Conservation (phyloP, 306 rosid species). For the Ceratonia siliqua region DNA sequence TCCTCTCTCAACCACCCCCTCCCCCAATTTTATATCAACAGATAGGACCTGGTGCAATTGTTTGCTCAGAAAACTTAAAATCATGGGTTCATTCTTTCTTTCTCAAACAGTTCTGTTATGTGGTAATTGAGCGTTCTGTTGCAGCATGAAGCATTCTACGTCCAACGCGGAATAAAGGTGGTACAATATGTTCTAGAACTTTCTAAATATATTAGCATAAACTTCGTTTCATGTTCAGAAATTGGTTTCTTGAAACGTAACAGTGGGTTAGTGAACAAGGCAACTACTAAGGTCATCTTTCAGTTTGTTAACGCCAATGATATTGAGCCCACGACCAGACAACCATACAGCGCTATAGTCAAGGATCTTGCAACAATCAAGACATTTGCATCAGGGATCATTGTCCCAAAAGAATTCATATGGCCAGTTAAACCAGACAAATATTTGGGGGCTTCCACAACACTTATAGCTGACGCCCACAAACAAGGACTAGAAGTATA, state of each 20-base stretch:
- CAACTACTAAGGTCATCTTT: constrained; percentile 61
- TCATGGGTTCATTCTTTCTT: constrained; percentile 7
- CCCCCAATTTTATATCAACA: not conserved
- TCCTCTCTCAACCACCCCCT: not conserved
- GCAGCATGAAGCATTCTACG: constrained; percentile 72
- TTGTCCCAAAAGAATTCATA: constrained; percentile 73
- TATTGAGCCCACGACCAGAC: constrained; percentile 66
- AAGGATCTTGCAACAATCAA: constrained; percentile 58
- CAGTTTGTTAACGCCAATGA: constrained; percentile 46
- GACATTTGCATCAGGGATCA: constrained; percentile 76
- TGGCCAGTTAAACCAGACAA: constrained; percentile 54
- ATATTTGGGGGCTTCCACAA: constrained; percentile 59
- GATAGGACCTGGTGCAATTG: too few species aligned
- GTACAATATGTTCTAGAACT: constrained; percentile 38
- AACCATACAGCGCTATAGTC: constrained; percentile 52
- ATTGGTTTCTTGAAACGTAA: constrained; percentile 69
- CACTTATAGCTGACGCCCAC: constrained; percentile 80
- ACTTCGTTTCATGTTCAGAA: constrained; percentile 70
- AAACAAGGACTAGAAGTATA: constrained; percentile 76
- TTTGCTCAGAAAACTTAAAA: constrained; percentile 1
- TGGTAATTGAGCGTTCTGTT: constrained; percentile 13
- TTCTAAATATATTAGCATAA: constrained; percentile 21
- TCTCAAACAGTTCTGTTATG: not conserved
- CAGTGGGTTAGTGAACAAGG: constrained; percentile 40
- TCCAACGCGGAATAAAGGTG: constrained; percentile 38